Evolutionary conservation across 2,329 filamentous ascomycete genomes (phyloP), one percentile per base, ranked within the genome.

Genomic region (Colletotrichum sp.): DNA sequence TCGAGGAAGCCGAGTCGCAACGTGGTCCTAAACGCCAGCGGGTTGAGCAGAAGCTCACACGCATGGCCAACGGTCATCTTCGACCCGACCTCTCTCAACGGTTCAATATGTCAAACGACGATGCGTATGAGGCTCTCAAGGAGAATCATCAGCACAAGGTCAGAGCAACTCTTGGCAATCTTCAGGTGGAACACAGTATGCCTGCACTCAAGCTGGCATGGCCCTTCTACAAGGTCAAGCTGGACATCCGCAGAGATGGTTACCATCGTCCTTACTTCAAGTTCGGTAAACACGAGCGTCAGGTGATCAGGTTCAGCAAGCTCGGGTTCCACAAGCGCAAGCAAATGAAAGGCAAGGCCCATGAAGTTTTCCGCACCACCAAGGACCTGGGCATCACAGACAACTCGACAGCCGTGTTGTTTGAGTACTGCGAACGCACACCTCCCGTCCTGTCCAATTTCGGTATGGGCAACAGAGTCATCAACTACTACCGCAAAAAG

Each of bases 111-210:
- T 98, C 96, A 34, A 98, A 98, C 78, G 97, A 99, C 81, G 94
- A 97, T 75, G 96, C 96, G 3, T 99, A 99, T 83, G 96, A 98
- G 81, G 92, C 96, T 76, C 91, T 99, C 60, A 98, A 98, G 85
- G 96, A 98, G 84, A 98, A 98, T 81, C 96, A 98, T 81, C 95
- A 98, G 86, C 96, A 95, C 89, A 98, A 98, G 85, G 95, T 99
- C 76, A 93, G 97, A 79, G 97, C 96, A 68, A 98, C 95, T 2
- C 91, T 99, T 76, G 95, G 96, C 61, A 96, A 96, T 81, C 92
- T 98, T 77, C 93, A 94, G n/a, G 93, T 99, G 56, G 97, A 99
- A 83, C 97, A 99, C 86, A 96, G 95, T 84, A 89, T 98, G 88
- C 96, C 97, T 18, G 97, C 97, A 13, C 89, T 96, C 81, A 96